These are phyloP conservation scores for Ehretia macrophylla DNA, from an alignment of 257 asterid species.

Conservation along the genomic window DNA sequence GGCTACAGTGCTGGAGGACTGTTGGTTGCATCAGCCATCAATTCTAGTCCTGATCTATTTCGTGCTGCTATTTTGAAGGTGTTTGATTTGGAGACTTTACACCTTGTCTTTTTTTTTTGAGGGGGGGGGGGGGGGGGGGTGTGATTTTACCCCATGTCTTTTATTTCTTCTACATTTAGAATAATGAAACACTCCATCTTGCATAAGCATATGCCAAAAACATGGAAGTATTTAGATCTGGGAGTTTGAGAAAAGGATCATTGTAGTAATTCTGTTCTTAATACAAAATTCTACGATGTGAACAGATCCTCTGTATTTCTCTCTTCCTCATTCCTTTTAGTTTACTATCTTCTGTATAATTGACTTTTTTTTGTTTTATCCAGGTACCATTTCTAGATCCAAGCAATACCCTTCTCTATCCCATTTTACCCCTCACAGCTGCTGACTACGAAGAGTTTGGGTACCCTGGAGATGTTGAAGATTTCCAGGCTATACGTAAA, in stretches of 20 bases:
- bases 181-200: too few relatives aligned
- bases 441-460: slow-evolving; percentile 94
- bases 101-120: not conserved
- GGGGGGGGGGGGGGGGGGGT: too few relatives aligned
- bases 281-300: not conserved
- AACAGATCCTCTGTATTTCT: not conserved
- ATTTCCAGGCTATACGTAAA: slow-evolving; percentile 76
- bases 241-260: not conserved
- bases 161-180: too few relatives aligned
- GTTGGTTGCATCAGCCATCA: slow-evolving; percentile 89
- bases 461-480: slow-evolving; percentile 79
- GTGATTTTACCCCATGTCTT: too few relatives aligned
- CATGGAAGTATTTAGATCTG: not conserved
- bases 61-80: slow-evolving; percentile 94
- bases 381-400: slow-evolving; percentile 95
- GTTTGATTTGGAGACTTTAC: not conserved
- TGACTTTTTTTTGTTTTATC: slow-evolving; percentile 1
- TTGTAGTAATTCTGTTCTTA: not conserved
- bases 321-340: not conserved
- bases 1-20: slow-evolving; percentile 98
- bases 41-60: slow-evolving; percentile 66
- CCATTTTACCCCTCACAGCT: slow-evolving; percentile 70
- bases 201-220: too few relatives aligned
- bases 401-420: slow-evolving; percentile 68
- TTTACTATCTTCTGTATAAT: not conserved